Conservation (phyloP, 75 land plant species). For the Isoetes taiwanensis region DNA sequence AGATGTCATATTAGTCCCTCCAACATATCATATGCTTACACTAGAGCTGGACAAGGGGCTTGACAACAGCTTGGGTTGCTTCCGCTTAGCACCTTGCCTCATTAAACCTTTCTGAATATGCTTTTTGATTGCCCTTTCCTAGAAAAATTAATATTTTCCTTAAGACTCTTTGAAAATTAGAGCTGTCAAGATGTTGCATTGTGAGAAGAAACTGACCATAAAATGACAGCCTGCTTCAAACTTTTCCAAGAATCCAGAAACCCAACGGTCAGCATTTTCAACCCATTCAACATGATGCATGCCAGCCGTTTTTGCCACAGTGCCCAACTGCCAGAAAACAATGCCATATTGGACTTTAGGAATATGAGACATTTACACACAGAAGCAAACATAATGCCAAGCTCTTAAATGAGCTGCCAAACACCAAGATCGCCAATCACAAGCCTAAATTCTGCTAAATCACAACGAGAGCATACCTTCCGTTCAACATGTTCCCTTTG, state of each 20-base stretch:
- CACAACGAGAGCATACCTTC: no score
- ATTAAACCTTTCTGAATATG: conserved; percentile 23
- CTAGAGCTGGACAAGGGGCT: no score
- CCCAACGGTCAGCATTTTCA: conserved; percentile 95
- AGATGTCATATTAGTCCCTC: no score
- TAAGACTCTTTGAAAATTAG: background rate
- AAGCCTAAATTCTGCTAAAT: no score
- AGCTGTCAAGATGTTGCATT: background rate
- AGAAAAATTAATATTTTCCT: no score
- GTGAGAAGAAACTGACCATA: conserved; percentile 52
- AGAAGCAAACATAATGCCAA: no score
- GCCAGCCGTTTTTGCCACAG: conserved; percentile 68
- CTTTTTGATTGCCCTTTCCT: conserved; percentile 31
- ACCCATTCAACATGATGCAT: conserved; percentile 91
- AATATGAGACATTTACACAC: no score
- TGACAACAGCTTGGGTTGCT: no score
- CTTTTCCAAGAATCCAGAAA: conserved; percentile 92
- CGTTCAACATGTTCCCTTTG: conserved; percentile 54
- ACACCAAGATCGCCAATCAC: no score
- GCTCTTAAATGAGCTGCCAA: no score
- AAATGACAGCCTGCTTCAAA: conserved; percentile 92
- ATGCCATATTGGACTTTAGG: no score
- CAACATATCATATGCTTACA: no score
- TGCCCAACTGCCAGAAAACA: conserved; percentile 48
- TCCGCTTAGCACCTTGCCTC: conserved; percentile 17